Evolutionary conservation across 2,329 filamentous ascomycete species (phyloP).

Genomic region (Fusarium metavorans): DNA sequence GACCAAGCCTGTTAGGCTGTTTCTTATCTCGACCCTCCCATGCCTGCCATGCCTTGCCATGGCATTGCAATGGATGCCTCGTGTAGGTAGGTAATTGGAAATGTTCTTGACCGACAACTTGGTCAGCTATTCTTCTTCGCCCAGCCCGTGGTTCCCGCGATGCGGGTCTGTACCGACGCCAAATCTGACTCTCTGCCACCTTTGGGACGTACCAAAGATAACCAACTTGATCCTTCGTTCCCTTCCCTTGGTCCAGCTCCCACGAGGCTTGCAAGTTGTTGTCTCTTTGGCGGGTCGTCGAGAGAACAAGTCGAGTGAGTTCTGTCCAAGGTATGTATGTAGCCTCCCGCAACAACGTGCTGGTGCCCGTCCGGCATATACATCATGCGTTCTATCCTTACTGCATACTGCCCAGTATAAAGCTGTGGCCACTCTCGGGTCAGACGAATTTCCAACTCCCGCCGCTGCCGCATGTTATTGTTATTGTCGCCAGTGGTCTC

Average conservation of each 20-base stretch:
- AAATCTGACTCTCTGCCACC: background rate
- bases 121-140: background rate
- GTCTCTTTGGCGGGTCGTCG: background rate
- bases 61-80: background rate
- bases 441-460: background rate
- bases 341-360: background rate
- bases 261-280: background rate
- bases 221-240: background rate
- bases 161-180: background rate
- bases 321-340: background rate
- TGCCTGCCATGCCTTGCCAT: background rate
- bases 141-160: background rate
- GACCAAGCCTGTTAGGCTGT: background rate
- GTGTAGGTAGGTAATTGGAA: background rate
- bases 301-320: constrained; percentile 5
- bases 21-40: background rate
- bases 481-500: background rate
- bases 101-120: background rate
- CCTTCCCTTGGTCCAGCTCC: background rate
- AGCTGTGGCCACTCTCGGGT: background rate
- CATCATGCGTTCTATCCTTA: background rate
- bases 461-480: constrained; percentile 1
- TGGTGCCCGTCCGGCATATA: background rate
- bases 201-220: background rate
- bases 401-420: background rate